Conservation (phyloP, 2,329 filamentous ascomycete species). For the Hymenoscyphus infarciens region DNA sequence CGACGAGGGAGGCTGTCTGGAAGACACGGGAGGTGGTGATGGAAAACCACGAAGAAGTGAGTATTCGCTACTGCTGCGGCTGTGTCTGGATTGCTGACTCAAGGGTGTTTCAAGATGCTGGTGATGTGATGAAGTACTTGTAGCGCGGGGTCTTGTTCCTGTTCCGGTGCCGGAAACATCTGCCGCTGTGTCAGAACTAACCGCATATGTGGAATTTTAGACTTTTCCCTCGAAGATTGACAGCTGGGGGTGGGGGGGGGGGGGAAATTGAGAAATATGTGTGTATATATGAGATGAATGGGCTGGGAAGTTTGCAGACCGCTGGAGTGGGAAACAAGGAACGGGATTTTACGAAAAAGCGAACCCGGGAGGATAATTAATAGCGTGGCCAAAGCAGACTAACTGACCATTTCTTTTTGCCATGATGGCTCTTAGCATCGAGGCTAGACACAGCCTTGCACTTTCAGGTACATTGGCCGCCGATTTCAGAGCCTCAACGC, state of each 20-base stretch:
- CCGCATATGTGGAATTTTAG: slow-evolving; percentile 12
- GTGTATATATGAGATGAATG: background rate
- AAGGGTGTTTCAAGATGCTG: slow-evolving; percentile 57
- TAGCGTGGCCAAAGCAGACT: slow-evolving; percentile 31
- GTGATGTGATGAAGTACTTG: slow-evolving; percentile 46
- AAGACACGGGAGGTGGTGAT: slow-evolving; percentile 41
- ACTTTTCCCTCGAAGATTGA: background rate
- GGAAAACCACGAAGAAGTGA: slow-evolving; percentile 55
- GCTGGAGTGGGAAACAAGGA: background rate
- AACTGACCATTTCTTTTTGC: slow-evolving; percentile 64
- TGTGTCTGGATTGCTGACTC: slow-evolving; percentile 63
- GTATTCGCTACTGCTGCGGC: slow-evolving; percentile 68
- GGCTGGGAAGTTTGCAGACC: background rate
- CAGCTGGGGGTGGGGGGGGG: background rate
- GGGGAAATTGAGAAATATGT: background rate
- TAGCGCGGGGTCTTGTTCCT: slow-evolving; percentile 2
- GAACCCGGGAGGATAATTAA: slow-evolving; percentile 5
- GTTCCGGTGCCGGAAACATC: slow-evolving; percentile 40
- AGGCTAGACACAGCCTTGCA: slow-evolving; percentile 70
- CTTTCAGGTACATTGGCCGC: slow-evolving; percentile 67
- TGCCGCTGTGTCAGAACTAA: slow-evolving; percentile 17
- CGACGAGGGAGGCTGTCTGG: slow-evolving; percentile 31
- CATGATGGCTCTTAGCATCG: slow-evolving; percentile 70
- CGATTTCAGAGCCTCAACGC: slow-evolving; percentile 69
- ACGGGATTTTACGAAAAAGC: background rate